Percentiles rank a stretch among this genome's conserved stretches.
Conservation (phyloP, 164 flowering plant genomes). For the Chimonanthus salicifolius region DNA sequence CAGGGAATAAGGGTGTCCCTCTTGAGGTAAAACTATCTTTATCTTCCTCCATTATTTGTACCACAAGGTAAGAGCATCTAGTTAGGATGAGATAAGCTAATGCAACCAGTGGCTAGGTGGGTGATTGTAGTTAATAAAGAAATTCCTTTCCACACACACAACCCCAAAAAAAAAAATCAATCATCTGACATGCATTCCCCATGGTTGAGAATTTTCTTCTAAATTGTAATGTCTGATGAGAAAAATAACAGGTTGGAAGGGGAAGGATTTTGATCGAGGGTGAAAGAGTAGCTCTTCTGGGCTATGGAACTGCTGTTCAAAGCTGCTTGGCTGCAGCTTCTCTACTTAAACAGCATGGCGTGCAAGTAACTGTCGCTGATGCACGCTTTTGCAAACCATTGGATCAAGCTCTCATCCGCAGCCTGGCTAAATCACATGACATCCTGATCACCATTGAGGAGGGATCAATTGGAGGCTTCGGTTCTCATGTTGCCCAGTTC, state of each 20-base stretch:
- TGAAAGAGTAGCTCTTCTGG: slow-evolving; percentile 87
- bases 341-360: slow-evolving; percentile 46
- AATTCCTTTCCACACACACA: no score
- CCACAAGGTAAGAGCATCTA: not conserved
- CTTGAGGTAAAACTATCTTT: slow-evolving; percentile 55
- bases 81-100: not conserved
- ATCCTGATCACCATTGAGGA: slow-evolving; percentile 87
- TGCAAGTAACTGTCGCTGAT: slow-evolving; percentile 73
- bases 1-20: slow-evolving; percentile 85
- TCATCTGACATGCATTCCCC: no score
- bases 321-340: slow-evolving; percentile 81
- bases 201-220: no score
- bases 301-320: slow-evolving; percentile 88
- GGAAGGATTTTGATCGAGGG: slow-evolving; percentile 83
- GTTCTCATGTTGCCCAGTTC: slow-evolving; percentile 92
- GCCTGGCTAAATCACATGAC: slow-evolving; percentile 79
- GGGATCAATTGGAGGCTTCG: slow-evolving; percentile 94
- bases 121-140: no score
- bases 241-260: slow-evolving; percentile 42
- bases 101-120: not conserved
- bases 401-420: slow-evolving; percentile 63
- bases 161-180: no score
- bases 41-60: no score
- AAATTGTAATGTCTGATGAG: no score
- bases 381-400: slow-evolving; percentile 95